Base-by-base conservation (phyloP, 1,284 basidiomycete species). In the Apiotrichum brassicae region DNA sequence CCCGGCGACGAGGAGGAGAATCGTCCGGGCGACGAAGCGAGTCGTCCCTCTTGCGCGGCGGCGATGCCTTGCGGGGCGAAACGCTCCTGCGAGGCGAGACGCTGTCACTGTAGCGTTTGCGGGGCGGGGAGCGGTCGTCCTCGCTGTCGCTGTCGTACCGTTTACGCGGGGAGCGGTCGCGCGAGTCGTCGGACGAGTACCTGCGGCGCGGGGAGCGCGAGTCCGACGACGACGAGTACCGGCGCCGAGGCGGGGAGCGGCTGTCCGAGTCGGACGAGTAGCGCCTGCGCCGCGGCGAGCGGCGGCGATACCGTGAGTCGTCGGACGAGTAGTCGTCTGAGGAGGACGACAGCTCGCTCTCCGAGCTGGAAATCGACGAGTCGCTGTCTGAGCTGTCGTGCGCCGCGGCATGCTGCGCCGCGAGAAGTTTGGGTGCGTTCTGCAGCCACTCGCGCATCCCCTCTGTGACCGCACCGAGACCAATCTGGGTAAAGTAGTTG, bases 401-500 rank as follows among this genome's bases (percentile, higher is more conserved):
- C 77, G 86, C 82, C 1, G 85, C 85, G 33, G 88, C 85, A 16
- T 89, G 84, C 73, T 97, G 91, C 65, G 92, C 91, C 81, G 94
- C 86, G 57, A 95, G 86, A 33, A 94, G 67, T 52, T 84, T 82
- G 6, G 92, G 92, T 2, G 91, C 91, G 61, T 93, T 92, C 78
- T 91, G 91, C 51, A 98, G 77, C 67, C 92, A 91, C 68, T 93
- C 90, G 66, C 94, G 80, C 94, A 98, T 97, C 26, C 87, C 86
- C 71, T 98, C 94, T 0, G 94, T 98, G 52, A 97, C 73, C 9
- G 81, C 79, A 53, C 95, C 95, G 51, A 97, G 66, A 0, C 90
- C 91, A 60, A 98, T 86, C 67, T 87, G 90, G 2, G 94, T 98
- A 65, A 91, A 91, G 76, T 94, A 97, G 71, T 98, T 98, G 83